A percentile compares a stretch with the other conserved stretches of the same genome.
phyloP scores from a whole-genome alignment of 2,329 filamentous ascomycete species.

The Coniochaeta hoffmannii region DNA sequence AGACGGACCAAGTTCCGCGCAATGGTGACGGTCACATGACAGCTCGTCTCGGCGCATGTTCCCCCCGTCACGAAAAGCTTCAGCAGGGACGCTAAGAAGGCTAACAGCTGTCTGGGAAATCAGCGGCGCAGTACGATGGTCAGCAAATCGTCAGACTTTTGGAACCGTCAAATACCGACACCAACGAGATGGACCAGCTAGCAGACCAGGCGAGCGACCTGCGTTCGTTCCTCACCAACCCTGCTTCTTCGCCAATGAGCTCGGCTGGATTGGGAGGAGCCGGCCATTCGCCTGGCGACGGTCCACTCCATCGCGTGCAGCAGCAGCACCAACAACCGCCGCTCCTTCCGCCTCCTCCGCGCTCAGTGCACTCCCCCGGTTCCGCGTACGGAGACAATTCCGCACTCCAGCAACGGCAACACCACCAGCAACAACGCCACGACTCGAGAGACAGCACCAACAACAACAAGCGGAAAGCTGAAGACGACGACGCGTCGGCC shows the following conservation, averaged over 20 bases:
- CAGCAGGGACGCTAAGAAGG: too few species aligned
- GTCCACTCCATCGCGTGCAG: constrained; percentile 5
- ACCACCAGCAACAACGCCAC: constrained; percentile 7
- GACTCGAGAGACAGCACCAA: constrained; percentile 2
- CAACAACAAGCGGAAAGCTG: constrained; percentile 26
- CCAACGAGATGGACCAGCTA: constrained; percentile 41
- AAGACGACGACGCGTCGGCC: constrained; percentile 30
- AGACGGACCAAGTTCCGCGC: neutral
- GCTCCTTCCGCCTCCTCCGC: constrained; percentile 8
- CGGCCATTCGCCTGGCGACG: constrained; percentile 12
- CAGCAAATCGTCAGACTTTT: neutral
- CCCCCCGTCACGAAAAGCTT: too few species aligned
- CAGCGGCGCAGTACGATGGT: neutral
- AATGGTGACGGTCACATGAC: neutral
- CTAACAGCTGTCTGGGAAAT: too few species aligned
- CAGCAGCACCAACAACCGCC: constrained; percentile 5
- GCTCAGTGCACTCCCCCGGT: constrained; percentile 15
- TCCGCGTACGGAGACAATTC: constrained; percentile 42
- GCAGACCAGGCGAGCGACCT: constrained; percentile 47
- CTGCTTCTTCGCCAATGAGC: constrained; percentile 15
- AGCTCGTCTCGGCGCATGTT: too few species aligned
- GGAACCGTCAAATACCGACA: neutral
- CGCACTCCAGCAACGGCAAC: constrained; percentile 23
- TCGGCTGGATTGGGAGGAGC: constrained; percentile 5
- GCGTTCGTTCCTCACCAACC: constrained; percentile 38